phyloP scores from a whole-genome alignment of 1,284 basidiomycete genomes.

The Papiliotrema terrestris region DNA sequence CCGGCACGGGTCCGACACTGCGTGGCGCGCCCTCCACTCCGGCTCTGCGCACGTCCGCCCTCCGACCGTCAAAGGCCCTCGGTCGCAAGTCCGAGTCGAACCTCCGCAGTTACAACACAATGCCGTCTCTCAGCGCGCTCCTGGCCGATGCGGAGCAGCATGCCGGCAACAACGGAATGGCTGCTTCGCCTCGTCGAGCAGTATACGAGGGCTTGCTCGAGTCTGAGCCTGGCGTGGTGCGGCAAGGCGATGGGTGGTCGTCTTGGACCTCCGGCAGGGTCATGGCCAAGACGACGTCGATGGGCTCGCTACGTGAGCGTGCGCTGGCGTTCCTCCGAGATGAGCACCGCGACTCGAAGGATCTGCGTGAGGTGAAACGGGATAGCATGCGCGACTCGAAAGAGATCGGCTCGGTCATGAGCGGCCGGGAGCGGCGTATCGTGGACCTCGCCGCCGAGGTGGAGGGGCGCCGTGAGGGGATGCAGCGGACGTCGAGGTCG shows the following conservation, averaged over 20 bases:
- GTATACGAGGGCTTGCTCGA: constrained; percentile 30
- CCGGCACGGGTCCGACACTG: constrained; percentile 16
- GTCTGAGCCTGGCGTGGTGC: constrained; percentile 26
- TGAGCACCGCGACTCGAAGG: constrained; percentile 9
- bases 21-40: constrained; percentile 36
- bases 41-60: constrained; percentile 25
- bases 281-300: constrained; percentile 33
- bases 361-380: not conserved
- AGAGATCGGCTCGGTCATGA: not conserved
- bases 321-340: constrained; percentile 26
- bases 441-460: constrained; percentile 15
- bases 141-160: not conserved
- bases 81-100: constrained; percentile 39
- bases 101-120: constrained; percentile 34
- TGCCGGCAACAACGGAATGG: not conserved
- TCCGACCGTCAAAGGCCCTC: constrained; percentile 11
- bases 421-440: constrained; percentile 13
- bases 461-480: not conserved
- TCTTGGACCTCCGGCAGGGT: constrained; percentile 4
- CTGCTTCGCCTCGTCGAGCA: constrained; percentile 11
- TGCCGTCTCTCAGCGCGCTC: constrained; percentile 19
- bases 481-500: not conserved
- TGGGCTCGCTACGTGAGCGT: constrained; percentile 35
- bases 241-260: constrained; percentile 35
- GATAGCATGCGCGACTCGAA: not conserved